Evolutionary conservation across 345 rosid genomes (phyloP).

Genomic region (Boechera stricta): DNA sequence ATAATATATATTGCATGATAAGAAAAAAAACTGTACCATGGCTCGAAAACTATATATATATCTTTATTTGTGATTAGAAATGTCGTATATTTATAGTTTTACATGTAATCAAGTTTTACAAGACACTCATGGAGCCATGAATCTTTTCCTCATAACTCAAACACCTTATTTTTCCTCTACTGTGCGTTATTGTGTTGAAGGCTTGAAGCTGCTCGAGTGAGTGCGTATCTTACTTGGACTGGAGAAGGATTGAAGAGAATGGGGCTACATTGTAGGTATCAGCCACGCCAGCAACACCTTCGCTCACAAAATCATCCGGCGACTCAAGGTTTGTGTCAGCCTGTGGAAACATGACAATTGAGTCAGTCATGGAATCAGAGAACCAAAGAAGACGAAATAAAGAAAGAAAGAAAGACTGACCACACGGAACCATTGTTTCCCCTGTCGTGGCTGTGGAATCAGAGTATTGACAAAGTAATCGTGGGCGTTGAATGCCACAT

Average conservation of each 20-base stretch:
- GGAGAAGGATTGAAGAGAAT: constrained; percentile 70
- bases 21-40: too few species aligned
- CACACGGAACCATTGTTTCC: constrained; percentile 81
- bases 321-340: constrained; percentile 80
- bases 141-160: constrained; percentile 1
- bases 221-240: constrained; percentile 55
- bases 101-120: not conserved
- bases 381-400: constrained; percentile 19
- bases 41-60: too few species aligned
- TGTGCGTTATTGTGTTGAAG: not conserved
- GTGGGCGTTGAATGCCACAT: constrained; percentile 83
- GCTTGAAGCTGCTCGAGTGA: constrained; percentile 23
- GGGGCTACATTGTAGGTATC: constrained; percentile 70
- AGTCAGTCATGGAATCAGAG: constrained; percentile 6
- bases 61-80: not conserved
- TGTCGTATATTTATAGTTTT: not conserved
- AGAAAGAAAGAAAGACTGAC: constrained; percentile 51
- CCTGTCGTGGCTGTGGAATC: constrained; percentile 65
- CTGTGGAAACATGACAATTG: constrained; percentile 47
- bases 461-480: constrained; percentile 63
- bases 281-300: constrained; percentile 68
- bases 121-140: not conserved
- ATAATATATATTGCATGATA: too few species aligned
- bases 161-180: constrained; percentile 3
- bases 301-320: constrained; percentile 64